Evolutionary conservation across 164 flowering plant genomes (phyloP).

Genomic region (Sedum album): DNA sequence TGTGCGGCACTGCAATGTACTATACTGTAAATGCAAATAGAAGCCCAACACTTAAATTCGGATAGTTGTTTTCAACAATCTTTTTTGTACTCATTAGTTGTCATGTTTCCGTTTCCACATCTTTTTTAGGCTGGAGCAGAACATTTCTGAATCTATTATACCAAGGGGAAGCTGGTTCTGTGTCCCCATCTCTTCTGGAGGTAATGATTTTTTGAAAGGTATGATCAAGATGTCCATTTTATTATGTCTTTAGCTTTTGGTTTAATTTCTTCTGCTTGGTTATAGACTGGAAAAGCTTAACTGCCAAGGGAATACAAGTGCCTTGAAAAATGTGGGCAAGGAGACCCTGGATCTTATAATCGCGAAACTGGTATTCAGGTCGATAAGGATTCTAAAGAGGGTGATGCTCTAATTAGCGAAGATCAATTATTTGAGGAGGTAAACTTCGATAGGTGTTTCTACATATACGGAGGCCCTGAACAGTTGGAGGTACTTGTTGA

Average conservation of each 20-base stretch:
- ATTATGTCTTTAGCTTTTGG: background rate
- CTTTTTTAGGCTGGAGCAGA: conserved; percentile 59
- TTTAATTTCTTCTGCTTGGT: conserved; percentile 6
- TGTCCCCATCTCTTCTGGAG: conserved; percentile 78
- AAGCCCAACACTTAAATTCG: background rate
- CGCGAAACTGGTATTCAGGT: conserved; percentile 76
- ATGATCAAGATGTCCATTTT: conserved; percentile 12
- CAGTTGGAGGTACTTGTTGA: conserved; percentile 68
- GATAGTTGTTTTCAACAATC: background rate
- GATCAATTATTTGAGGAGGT: conserved; percentile 78
- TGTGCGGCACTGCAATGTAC: background rate
- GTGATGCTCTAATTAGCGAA: conserved; percentile 33
- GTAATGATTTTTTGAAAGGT: conserved; percentile 62
- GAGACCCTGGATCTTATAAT: conserved; percentile 92
- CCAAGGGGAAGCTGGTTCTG: conserved; percentile 54
- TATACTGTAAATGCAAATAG: background rate
- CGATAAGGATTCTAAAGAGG: conserved; percentile 40
- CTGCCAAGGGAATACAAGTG: conserved; percentile 86
- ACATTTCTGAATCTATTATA: conserved; percentile 66
- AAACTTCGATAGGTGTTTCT: conserved; percentile 90
- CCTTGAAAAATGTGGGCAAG: conserved; percentile 85
- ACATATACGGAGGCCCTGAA: conserved; percentile 98
- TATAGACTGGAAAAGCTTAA: conserved; percentile 86
- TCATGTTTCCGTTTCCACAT: background rate
- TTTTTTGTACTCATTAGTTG: background rate